Evolutionary conservation across 208 protist genomes (phyloP).

Genomic region (Trypanosomatidae sp.): DNA sequence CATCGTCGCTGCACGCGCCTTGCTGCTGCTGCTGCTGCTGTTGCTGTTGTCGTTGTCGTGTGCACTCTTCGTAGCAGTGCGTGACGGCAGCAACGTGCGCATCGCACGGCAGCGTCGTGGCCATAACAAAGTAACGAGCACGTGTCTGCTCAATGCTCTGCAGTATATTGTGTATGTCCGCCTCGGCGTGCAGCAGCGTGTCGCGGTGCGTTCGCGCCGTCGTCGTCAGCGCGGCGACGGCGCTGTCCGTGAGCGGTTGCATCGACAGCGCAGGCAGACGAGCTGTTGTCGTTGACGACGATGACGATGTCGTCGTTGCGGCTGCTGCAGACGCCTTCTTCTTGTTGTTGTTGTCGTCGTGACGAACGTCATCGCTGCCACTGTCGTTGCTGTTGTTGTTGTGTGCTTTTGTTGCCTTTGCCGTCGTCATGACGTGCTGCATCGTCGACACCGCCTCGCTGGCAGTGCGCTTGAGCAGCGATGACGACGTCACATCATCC

Average conservation of each 20-base stretch:
- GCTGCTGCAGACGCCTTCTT: not conserved
- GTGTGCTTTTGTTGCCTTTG: conserved; percentile 14
- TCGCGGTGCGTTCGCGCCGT: conserved; percentile 36
- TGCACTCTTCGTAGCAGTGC: conserved; percentile 46
- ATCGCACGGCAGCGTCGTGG: conserved; percentile 43
- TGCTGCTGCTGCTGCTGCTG: no score
- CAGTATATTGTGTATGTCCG: conserved; percentile 39
- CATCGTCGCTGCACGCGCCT: no score
- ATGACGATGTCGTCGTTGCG: not conserved
- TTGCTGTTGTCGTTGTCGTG: no score
- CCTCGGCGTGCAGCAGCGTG: conserved; percentile 43
- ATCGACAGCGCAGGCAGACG: conserved; percentile 31
- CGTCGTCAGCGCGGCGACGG: conserved; percentile 16
- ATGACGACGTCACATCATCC: no score
- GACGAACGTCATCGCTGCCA: not conserved
- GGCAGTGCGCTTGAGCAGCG: no score
- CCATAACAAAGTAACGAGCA: conserved; percentile 47
- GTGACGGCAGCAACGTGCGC: conserved; percentile 31
- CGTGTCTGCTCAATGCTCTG: conserved; percentile 65
- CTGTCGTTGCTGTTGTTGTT: not conserved
- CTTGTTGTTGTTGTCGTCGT: not conserved
- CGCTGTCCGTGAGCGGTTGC: conserved; percentile 19
- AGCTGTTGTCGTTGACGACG: not conserved
- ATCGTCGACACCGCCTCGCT: no score
- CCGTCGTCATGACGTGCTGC: conserved; percentile 4